Evolutionary conservation across 2,329 filamentous ascomycete genomes (phyloP), one percentile per base, ranked within the genome.

Genomic region (Epichloe sibirici): DNA sequence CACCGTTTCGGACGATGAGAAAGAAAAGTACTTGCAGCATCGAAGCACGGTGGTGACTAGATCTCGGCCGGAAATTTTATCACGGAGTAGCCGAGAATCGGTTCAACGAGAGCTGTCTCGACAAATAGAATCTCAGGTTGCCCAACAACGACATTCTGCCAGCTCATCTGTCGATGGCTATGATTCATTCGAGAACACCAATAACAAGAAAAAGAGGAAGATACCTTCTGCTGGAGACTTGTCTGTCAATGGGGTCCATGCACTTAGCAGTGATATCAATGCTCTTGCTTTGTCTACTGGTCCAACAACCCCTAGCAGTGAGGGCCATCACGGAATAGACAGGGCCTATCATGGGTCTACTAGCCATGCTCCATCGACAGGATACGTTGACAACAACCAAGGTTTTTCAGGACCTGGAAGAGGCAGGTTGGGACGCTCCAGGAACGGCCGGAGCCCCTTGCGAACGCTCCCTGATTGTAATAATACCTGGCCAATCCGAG

Each of bases 121-220:
- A 54, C 71, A 74, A 48, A 54, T 66, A 2, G 74, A 74, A 52
- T 68, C 73, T 17, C 75, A 45, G 42, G 23, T 12, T 21, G 28
- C 42, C 13, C 42, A 81, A 44, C 79, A 81, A 23, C 78, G 84
- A 48, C 78, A 77, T 44, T 89, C 88, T 12, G 82, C 84, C 25
- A 77, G 80, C 5, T 85, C 84, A 4, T 86, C 85, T 3, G 73
- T 81, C 11, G 91, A 97, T 66, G 90, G 90, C 13, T 97, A 97
- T 66, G 93, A 98, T 67, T 93, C 89, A 6, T 95, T 96, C 62
- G 93, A 98, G 69, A 97, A 97, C 63, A 95, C 89, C 38, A 97
- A 95, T 68, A 98, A 98, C 66, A 98, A 98, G 71, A 98, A 97
- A 74, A 97, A 98, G 70, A 81, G 93, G 59, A 98, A 98, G 71